phyloP scores from a whole-genome alignment of 2,329 filamentous ascomycete genomes.

The Pseudopithomyces chartarum region DNA sequence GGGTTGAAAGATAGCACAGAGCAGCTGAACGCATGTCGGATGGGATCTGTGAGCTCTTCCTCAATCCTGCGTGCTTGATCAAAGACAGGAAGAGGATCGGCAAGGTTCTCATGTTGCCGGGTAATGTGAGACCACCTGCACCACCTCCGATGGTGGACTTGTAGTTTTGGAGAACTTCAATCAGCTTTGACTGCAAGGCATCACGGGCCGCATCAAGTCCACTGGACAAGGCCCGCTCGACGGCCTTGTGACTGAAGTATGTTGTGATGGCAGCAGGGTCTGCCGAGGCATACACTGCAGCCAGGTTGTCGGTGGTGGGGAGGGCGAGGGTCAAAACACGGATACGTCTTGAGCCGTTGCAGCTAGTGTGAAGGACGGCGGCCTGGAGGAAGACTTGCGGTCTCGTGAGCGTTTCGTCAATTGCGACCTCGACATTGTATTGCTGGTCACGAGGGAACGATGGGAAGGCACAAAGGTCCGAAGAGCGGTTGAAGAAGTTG shows the following conservation, averaged over 20 bases:
- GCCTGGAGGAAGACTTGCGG: conserved; percentile 83
- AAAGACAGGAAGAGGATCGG: conserved; percentile 90
- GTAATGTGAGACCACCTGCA: conserved; percentile 75
- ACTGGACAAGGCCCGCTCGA: conserved; percentile 83
- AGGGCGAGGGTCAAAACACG: neutral
- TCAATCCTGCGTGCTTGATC: conserved; percentile 80
- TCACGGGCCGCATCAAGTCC: conserved; percentile 91
- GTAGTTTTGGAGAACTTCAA: conserved; percentile 92
- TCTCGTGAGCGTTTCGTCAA: conserved; percentile 92
- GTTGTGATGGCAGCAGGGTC: conserved; percentile 92
- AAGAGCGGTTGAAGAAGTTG: conserved; percentile 99
- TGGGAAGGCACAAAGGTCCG: conserved; percentile 95
- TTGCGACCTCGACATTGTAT: conserved; percentile 97
- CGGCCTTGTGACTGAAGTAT: conserved; percentile 97
- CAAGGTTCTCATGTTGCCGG: conserved; percentile 81
- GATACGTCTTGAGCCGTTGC: conserved; percentile 87
- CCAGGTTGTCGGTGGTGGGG: conserved; percentile 73
- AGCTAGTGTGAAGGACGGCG: conserved; percentile 94
- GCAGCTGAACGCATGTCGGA: conserved; percentile 87
- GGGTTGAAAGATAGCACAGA: conserved; percentile 89
- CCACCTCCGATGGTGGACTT: conserved; percentile 96
- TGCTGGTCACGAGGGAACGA: conserved; percentile 97
- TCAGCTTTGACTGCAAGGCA: conserved; percentile 86
- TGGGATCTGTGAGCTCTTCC: conserved; percentile 46
- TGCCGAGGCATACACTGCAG: conserved; percentile 91